These are phyloP conservation scores for Furcasterigmium furcatum DNA, from an alignment of 2,329 filamentous ascomycete species.

Conservation along the genomic window DNA sequence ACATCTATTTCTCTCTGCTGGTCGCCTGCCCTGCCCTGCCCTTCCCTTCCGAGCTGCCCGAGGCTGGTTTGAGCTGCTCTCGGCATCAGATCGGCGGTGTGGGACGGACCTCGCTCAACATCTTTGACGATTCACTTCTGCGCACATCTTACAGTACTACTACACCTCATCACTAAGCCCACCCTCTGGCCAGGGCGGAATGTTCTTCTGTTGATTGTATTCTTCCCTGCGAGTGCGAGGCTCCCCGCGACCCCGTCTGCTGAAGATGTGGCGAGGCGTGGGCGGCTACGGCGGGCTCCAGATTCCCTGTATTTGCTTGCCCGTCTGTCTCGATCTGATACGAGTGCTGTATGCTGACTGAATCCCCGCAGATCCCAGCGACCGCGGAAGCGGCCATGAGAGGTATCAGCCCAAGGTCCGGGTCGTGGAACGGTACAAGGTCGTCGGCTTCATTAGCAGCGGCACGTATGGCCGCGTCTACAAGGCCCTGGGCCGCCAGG, in stretches of 20 bases:
- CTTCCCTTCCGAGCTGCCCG: neutral
- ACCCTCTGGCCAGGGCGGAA: neutral
- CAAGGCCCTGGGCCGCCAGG: constrained; percentile 80
- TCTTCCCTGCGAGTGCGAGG: neutral
- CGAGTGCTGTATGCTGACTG: constrained; percentile 29
- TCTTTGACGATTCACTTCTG: no score
- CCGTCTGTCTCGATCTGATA: constrained; percentile 9
- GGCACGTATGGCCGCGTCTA: constrained; percentile 98
- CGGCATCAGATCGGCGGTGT: neutral
- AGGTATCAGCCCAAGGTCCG: constrained; percentile 75
- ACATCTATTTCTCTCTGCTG: no score
- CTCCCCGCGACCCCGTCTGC: neutral
- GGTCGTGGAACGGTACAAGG: constrained; percentile 90
- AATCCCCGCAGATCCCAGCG: constrained; percentile 44
- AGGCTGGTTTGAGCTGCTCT: neutral
- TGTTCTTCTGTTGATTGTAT: no score
- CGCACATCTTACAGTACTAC: no score
- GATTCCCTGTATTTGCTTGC: constrained; percentile 11
- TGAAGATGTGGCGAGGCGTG: constrained; percentile 13
- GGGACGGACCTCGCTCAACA: neutral
- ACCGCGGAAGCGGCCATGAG: constrained; percentile 42
- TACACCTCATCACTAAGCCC: no score
- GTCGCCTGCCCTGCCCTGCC: no score
- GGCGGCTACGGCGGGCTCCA: constrained; percentile 14
- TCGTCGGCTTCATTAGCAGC: constrained; percentile 96